Conservation (phyloP, 2,329 filamentous ascomycete genomes). For the Aciculosporium take region DNA sequence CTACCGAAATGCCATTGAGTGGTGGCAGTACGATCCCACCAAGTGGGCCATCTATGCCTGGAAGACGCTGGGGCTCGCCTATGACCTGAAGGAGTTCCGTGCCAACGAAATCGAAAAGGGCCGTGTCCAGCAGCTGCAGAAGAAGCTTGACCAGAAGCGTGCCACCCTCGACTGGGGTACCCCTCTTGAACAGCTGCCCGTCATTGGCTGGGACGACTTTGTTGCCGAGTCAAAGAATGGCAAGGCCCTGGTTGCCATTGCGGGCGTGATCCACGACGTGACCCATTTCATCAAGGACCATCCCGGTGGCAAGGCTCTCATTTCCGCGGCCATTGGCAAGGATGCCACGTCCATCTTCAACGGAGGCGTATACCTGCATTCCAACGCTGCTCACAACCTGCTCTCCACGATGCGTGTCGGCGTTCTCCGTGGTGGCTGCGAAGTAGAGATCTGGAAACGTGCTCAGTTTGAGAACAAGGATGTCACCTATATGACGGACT, state of each 20-base stretch:
- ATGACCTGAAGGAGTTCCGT: constrained; percentile 81
- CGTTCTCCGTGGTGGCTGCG: constrained; percentile 73
- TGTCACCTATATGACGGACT: constrained; percentile 65
- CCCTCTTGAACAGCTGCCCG: constrained; percentile 71
- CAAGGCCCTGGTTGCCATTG: constrained; percentile 61
- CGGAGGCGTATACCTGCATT: constrained; percentile 79
- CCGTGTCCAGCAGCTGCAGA: constrained; percentile 74
- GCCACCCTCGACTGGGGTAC: constrained; percentile 72
- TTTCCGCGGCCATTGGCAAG: constrained; percentile 69
- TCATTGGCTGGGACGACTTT: constrained; percentile 78
- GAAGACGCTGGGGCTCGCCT: constrained; percentile 74
- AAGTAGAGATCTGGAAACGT: constrained; percentile 89
- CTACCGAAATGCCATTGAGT: constrained; percentile 83
- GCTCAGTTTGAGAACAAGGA: constrained; percentile 76
- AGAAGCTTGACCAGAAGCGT: constrained; percentile 85
- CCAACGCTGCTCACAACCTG: constrained; percentile 79
- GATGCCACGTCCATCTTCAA: constrained; percentile 87
- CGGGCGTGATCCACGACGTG: constrained; percentile 77
- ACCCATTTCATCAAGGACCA: constrained; percentile 76
- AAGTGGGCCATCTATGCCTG: constrained; percentile 79
- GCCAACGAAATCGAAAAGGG: constrained; percentile 88
- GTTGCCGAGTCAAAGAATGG: constrained; percentile 62
- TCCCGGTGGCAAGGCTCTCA: constrained; percentile 80
- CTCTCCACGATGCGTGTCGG: constrained; percentile 79
- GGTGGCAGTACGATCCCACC: constrained; percentile 84